Percentiles rank a stretch among this genome's conserved stretches.
Conservation (phyloP, 1,284 basidiomycete genomes). For the Laetiporus sulphureus region DNA sequence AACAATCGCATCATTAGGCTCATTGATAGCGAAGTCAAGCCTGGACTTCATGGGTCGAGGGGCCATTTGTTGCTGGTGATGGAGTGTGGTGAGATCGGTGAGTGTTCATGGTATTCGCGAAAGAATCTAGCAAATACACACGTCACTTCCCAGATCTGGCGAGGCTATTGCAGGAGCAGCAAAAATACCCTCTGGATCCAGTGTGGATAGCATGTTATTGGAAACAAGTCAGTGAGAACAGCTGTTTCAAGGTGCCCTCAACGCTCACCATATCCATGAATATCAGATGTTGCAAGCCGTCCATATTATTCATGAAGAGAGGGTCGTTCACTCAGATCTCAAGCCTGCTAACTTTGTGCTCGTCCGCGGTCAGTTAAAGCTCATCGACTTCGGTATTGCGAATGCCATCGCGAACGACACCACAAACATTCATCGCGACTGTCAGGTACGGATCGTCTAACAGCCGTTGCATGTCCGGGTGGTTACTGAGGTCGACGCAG, state of each 20-base stretch:
- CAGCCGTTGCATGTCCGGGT: neutral
- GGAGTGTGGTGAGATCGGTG: conserved; percentile 86
- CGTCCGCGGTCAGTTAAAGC: conserved; percentile 86
- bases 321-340: conserved; percentile 93
- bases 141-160: conserved; percentile 74
- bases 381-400: conserved; percentile 96
- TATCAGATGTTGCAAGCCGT: conserved; percentile 91
- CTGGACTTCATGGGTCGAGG: conserved; percentile 55
- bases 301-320: conserved; percentile 91
- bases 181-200: conserved; percentile 79
- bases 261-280: neutral
- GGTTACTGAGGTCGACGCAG: conserved; percentile 29
- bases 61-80: conserved; percentile 78
- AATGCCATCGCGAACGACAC: conserved; percentile 97
- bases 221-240: conserved; percentile 87
- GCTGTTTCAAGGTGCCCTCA: neutral
- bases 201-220: conserved; percentile 92
- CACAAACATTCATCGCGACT: conserved; percentile 92
- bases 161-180: conserved; percentile 73
- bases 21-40: conserved; percentile 78
- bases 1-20: conserved; percentile 87
- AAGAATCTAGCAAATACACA: too few species aligned
- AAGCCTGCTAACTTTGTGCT: conserved; percentile 97
- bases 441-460: conserved; percentile 52
- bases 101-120: conserved; percentile 9